Evolutionary conservation across 345 rosid species (phyloP).

Genomic region (Eutrema heterophyllum): DNA sequence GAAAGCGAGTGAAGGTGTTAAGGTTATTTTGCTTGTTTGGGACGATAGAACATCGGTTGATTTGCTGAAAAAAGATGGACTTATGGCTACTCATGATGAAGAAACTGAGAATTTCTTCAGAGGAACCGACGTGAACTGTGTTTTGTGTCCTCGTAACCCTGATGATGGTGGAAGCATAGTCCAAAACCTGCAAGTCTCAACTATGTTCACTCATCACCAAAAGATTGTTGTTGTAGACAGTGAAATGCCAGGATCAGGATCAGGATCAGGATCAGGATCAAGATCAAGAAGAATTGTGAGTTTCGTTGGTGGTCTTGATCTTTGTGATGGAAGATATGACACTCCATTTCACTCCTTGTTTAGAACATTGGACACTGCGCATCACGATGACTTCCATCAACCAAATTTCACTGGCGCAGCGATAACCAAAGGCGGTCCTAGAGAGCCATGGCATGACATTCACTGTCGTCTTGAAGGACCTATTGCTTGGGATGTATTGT

Average conservation of each 20-base stretch:
- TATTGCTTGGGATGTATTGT: conserved; percentile 94
- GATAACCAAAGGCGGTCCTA: conserved; percentile 94
- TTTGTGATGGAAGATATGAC: conserved; percentile 97
- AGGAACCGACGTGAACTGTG: conserved; percentile 74
- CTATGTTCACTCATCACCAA: conserved; percentile 99
- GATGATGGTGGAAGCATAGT: conserved; percentile 96
- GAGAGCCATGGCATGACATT: conserved; percentile 99
- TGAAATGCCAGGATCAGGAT: conserved; percentile 59
- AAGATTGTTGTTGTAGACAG: conserved; percentile 93
- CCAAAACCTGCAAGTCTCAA: conserved; percentile 77
- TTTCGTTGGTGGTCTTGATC: conserved; percentile 95
- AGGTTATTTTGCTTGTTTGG: conserved; percentile 92
- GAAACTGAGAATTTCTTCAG: conserved; percentile 72
- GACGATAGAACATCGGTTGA: conserved; percentile 97
- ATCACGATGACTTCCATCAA: conserved; percentile 97
- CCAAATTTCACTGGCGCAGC: conserved; percentile 79
- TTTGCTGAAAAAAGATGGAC: conserved; percentile 76
- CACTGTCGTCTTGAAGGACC: conserved; percentile 97
- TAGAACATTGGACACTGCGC: conserved; percentile 90
- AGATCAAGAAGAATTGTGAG: conserved; percentile 87
- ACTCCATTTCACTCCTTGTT: conserved; percentile 90
- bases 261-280: conserved; percentile 25
- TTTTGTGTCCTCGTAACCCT: conserved; percentile 91
- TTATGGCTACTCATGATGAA: conserved; percentile 98
- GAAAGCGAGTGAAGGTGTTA: conserved; percentile 90